Evolutionary conservation across 2,329 filamentous ascomycete genomes (phyloP).

Genomic region (Alternaria conjuncta): DNA sequence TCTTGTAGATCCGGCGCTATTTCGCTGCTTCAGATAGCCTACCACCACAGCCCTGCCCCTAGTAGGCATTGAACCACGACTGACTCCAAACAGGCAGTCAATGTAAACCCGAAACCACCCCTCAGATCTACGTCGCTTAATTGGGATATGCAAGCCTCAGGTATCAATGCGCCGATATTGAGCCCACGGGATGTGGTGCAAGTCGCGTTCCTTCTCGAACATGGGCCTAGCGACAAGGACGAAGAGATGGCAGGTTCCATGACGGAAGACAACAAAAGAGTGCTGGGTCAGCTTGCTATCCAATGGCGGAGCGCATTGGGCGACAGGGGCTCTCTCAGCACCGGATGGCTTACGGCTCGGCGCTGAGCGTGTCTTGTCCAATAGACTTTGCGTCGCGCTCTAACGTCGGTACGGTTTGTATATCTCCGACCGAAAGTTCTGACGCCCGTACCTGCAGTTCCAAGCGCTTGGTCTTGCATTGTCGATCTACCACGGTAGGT

Average conservation of each 20-base stretch:
- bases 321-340: slow-evolving; percentile 84
- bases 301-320: slow-evolving; percentile 92
- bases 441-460: slow-evolving; percentile 11
- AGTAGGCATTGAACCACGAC: slow-evolving; percentile 10
- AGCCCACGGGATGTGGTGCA: slow-evolving; percentile 69
- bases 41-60: slow-evolving; percentile 12
- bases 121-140: slow-evolving; percentile 62
- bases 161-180: slow-evolving; percentile 55
- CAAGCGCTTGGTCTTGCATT: slow-evolving; percentile 1
- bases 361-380: slow-evolving; percentile 28
- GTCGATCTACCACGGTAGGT: background rate
- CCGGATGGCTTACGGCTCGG: slow-evolving; percentile 70
- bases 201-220: slow-evolving; percentile 67
- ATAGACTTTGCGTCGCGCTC: slow-evolving; percentile 8
- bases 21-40: slow-evolving; percentile 9
- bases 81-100: slow-evolving; percentile 43
- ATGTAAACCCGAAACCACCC: slow-evolving; percentile 58
- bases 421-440: slow-evolving; percentile 5
- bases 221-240: slow-evolving; percentile 56
- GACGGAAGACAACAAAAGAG: slow-evolving; percentile 56
- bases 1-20: slow-evolving; percentile 18
- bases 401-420: background rate
- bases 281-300: slow-evolving; percentile 82
- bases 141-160: slow-evolving; percentile 56
- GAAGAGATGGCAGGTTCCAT: slow-evolving; percentile 46